Percentiles rank a stretch among this genome's conserved stretches.
Conservation (phyloP, 148 eudicot species). For the Fallopia convolvulus region DNA sequence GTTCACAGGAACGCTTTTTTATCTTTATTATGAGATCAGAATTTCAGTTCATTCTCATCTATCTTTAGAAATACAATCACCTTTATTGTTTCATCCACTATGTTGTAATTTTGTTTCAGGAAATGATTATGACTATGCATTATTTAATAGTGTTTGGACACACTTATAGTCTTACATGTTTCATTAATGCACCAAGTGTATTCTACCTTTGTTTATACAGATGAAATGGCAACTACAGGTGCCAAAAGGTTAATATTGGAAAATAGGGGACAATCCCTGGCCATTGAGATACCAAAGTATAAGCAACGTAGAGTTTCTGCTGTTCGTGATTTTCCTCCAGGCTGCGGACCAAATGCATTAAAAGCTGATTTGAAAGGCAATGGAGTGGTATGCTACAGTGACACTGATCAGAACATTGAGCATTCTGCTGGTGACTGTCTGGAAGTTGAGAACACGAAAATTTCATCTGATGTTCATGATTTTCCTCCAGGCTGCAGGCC, state of each 20-base stretch:
- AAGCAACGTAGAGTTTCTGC: constrained; percentile 58
- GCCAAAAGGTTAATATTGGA: constrained; percentile 25
- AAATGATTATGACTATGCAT: background rate
- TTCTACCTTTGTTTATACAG: background rate
- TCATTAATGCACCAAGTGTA: background rate
- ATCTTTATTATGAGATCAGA: background rate
- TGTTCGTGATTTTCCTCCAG: constrained; percentile 62
- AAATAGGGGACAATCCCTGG: constrained; percentile 22
- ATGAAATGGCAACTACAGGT: constrained; percentile 27
- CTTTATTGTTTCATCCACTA: background rate
- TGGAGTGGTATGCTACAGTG: background rate
- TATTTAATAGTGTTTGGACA: background rate
- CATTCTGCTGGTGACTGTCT: background rate
- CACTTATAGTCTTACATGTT: background rate
- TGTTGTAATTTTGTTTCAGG: background rate
- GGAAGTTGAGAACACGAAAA: background rate
- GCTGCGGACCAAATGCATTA: constrained; percentile 44
- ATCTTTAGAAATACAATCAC: background rate
- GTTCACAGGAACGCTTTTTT: background rate
- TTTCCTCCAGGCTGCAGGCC: constrained; percentile 67
- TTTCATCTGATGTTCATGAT: constrained; percentile 22
- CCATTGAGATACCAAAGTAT: constrained; percentile 27
- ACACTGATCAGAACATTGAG: background rate
- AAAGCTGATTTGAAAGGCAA: background rate
- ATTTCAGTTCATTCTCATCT: background rate